These are phyloP conservation scores for Mrakia gelida DNA, from an alignment of 768 basidiomycete species.

Conservation along the genomic window DNA sequence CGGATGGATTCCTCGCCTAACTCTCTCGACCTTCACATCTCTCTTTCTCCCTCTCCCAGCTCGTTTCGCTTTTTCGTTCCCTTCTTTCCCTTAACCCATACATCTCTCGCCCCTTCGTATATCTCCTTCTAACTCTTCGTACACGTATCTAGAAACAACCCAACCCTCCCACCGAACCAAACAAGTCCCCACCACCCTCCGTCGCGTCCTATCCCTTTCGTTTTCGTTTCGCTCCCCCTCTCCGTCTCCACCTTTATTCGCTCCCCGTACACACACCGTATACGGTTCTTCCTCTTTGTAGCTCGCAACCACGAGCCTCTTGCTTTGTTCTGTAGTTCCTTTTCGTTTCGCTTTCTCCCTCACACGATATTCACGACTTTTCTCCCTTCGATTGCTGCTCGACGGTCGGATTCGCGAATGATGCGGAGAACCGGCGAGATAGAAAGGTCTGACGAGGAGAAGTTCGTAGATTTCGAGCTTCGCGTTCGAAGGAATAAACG, in stretches of 20 bases:
- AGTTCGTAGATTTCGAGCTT: too few species aligned
- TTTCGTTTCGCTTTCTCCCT: neutral
- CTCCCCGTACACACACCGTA: neutral
- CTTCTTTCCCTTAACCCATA: neutral
- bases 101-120: neutral
- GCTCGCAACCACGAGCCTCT: neutral
- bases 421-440: too few species aligned
- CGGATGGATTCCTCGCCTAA: neutral
- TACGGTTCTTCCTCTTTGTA: neutral
- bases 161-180: too few species aligned
- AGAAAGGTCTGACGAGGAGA: too few species aligned
- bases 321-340: neutral
- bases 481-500: too few species aligned
- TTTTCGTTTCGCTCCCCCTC: neutral
- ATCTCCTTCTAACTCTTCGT: too few species aligned
- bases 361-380: neutral
- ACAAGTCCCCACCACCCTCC: too few species aligned
- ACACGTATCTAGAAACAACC: too few species aligned
- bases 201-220: too few species aligned
- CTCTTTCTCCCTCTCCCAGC: neutral
- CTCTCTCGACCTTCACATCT: too few species aligned
- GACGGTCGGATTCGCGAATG: too few species aligned
- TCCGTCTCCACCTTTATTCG: neutral
- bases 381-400: neutral
- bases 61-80: neutral